Base-by-base conservation (phyloP, 768 basidiomycete species). In the Boletus rubropictus region DNA sequence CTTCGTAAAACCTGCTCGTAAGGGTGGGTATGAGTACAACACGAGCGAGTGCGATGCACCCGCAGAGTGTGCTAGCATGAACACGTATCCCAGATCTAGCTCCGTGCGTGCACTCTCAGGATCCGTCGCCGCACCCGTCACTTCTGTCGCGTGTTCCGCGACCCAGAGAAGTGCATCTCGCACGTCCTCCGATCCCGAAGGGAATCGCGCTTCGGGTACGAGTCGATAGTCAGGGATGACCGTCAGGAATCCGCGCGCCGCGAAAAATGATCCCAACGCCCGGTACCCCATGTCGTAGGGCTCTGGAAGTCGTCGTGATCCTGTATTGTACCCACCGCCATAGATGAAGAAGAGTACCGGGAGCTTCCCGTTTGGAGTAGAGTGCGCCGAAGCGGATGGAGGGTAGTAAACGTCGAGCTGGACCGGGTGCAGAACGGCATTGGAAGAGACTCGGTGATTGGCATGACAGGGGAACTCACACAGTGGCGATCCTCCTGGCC, bases 321-420 rank as follows among this genome's bases (percentile, higher is more conserved):
- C 84, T 0, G 62, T 58, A 50, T 66, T 65, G 57, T 82, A 83
- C 3, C 83, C 81, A 2, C 84, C 84, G 1, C 84, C 84, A 50
- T 87, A 86, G 34, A 79, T 50, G 63, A 77, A 85, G 61, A 86
- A 76, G 21, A 86, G 64, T 18, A 85, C 67, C 0, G 80, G 79
- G 0, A 72, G 65, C 43, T 62, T 66, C 20, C 56, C 56, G 17
- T 48, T 44, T 11, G 55, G 18, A 3, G 57, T 64, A 6, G 59
- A 55, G 6, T 61, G 53, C n/a, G 54, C 49, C 10, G 57, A 48
- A 5, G 59, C 40, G 3, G 66, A 31, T 2, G 67, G 51, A 0
- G 80, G 83, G 55, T 81, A 85, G 59, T 85, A 87, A 0, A 85
- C 68, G 53, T 86, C 84, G 27, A 86, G 73, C 82, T 86, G 50